Conservation (phyloP, 345 rosid genomes). For the Eucalyptus shirleyi region DNA sequence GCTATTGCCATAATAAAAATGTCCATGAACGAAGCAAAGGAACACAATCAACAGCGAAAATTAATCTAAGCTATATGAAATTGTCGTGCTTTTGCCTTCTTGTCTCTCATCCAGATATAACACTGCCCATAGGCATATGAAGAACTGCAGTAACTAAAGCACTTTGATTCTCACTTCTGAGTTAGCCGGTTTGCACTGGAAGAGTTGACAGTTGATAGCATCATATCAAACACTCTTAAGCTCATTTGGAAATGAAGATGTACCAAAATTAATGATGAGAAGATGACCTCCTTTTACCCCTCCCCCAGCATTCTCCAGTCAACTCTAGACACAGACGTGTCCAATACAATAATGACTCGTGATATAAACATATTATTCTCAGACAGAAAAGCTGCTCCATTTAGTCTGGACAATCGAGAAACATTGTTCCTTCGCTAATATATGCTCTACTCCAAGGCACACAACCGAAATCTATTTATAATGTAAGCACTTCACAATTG, state of each 20-base stretch:
- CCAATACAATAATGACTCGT: neutral
- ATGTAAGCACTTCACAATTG: neutral
- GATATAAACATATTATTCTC: neutral
- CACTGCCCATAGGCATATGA: neutral
- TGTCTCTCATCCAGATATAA: neutral
- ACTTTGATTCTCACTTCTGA: neutral
- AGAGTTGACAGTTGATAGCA: neutral
- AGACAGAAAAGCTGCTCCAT: neutral
- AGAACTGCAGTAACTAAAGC: neutral
- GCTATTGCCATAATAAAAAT: neutral
- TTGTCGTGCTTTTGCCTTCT: neutral
- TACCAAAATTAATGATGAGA: neutral
- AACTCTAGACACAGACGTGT: neutral
- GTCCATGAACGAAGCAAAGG: neutral
- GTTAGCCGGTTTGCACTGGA: neutral
- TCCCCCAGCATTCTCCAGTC: neutral
- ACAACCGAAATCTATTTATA: neutral
- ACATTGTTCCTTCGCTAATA: slow-evolving; percentile 6
- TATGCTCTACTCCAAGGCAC: slow-evolving; percentile 26
- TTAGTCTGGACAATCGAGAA: neutral
- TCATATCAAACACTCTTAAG: neutral
- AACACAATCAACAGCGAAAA: neutral
- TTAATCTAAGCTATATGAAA: neutral
- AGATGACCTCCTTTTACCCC: neutral
- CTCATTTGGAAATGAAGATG: neutral